Base-by-base conservation (phyloP, 495 filamentous ascomycete genomes). In the Endocarpon pusillum region DNA sequence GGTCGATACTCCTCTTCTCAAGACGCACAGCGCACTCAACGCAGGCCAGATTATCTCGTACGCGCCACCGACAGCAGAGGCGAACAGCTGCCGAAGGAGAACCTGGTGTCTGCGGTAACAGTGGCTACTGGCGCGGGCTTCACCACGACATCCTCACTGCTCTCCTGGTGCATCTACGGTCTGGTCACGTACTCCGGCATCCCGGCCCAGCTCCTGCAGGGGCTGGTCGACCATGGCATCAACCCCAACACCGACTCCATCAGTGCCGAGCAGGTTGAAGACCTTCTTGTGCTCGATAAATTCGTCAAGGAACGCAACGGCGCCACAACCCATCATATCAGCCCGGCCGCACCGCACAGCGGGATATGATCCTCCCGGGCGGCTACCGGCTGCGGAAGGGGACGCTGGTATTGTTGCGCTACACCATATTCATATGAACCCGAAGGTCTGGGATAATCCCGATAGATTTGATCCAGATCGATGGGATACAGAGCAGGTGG, bases 241-340 rank as follows among this genome's bases (percentile, higher is more conserved):
- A 43, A 43, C 16, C 47, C 47, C 11, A 36, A 64, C 8, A 64
- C 52, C 0, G 35, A 49, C 11, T 4, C n/a, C n/a, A 41, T 53
- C 14, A 56, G 58, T 0, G 43, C 58, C 2, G 65, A 69, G 10
- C 17, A 56, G 1, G 51, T 57, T 0, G 52, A 60, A 14, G 35
- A 36, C 9, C 46, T 72, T 10, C 35, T 39, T 1, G 69, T 61
- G 39, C 53, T 67, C n/a, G 67, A 69, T 37, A 62, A 60, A 15
- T 69, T 58, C 42, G 52, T 74, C 54, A 70, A 74, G 46, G 69
- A 73, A 62, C 55, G 0, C 69, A 67, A 37, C 57, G 69, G 2
- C 51, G 57, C 3, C 67, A 73, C 50, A 69, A 66, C 34, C 58
- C 69, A 1, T 61, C 57, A 4, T 73, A 61, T 47, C 67, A 73